These are phyloP conservation scores for Medicago ruthenica DNA, from an alignment of 306 rosid species.

Conservation along the genomic window DNA sequence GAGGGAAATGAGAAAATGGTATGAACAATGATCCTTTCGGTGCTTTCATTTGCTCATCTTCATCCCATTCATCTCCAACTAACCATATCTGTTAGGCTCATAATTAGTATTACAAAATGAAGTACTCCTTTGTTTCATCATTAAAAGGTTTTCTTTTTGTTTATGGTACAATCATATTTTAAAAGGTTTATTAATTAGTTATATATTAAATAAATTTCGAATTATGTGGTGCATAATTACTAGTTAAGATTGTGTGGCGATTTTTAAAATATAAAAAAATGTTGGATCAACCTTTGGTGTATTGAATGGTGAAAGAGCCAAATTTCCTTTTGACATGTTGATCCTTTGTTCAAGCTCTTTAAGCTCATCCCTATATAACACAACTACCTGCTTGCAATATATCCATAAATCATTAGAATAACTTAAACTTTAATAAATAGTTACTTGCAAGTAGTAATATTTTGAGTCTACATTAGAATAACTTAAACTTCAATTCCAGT, in stretches of 20 bases:
- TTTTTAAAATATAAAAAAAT: background rate
- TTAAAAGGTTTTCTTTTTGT: background rate
- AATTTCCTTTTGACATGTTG: conserved; percentile 10
- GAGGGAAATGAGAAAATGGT: conserved; percentile 75
- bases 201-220: too few species aligned
- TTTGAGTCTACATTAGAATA: too few species aligned
- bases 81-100: conserved; percentile 57
- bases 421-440: background rate
- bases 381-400: conserved; percentile 44
- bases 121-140: too few species aligned
- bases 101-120: background rate
- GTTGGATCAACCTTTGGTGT: conserved; percentile 48
- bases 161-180: too few species aligned
- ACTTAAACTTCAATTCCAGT: too few species aligned
- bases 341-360: conserved; percentile 49
- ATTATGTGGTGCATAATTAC: background rate
- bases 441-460: too few species aligned
- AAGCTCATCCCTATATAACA: conserved; percentile 45
- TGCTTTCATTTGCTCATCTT: conserved; percentile 62
- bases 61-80: conserved; percentile 65
- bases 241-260: background rate
- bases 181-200: too few species aligned
- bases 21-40: conserved; percentile 64
- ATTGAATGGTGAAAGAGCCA: conserved; percentile 43
- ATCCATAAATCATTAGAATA: background rate